phyloP scores from a whole-genome alignment of 225 moss, liverwort and hornwort species.

The Anthoceros angustus region DNA sequence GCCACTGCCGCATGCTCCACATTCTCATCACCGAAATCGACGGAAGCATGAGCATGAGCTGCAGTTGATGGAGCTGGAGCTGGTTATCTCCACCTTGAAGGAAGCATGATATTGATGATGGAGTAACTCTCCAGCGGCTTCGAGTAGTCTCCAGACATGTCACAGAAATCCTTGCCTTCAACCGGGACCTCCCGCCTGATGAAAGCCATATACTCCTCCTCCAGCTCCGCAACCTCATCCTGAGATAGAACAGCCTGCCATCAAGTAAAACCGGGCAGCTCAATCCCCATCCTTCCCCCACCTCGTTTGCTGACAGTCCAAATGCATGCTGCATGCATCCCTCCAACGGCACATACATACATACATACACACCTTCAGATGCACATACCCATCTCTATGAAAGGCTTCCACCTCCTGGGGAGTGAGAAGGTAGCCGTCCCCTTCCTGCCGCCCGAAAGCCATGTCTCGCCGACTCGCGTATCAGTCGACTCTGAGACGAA shows the following conservation, averaged over 20 bases:
- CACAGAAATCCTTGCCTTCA: conserved; percentile 84
- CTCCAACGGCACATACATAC: background rate
- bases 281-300: background rate
- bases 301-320: background rate
- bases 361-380: conserved; percentile 38
- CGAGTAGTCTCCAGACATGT: conserved; percentile 87
- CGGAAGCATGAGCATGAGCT: background rate
- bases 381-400: conserved; percentile 50
- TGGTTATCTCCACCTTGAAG: conserved; percentile 43
- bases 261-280: background rate
- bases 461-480: background rate
- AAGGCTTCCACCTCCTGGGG: conserved; percentile 34
- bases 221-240: conserved; percentile 48
- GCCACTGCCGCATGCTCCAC: too few relatives aligned
- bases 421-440: conserved; percentile 42
- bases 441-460: conserved; percentile 29
- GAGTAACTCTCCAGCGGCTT: conserved; percentile 78
- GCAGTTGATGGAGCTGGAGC: background rate
- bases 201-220: conserved; percentile 68
- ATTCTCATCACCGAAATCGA: background rate
- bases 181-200: conserved; percentile 57
- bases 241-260: conserved; percentile 56
- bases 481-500: background rate
- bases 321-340: too few relatives aligned
- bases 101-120: conserved; percentile 86